Base-by-base conservation (phyloP, 2,329 filamentous ascomycete genomes). In the Trichoderma sp. region DNA sequence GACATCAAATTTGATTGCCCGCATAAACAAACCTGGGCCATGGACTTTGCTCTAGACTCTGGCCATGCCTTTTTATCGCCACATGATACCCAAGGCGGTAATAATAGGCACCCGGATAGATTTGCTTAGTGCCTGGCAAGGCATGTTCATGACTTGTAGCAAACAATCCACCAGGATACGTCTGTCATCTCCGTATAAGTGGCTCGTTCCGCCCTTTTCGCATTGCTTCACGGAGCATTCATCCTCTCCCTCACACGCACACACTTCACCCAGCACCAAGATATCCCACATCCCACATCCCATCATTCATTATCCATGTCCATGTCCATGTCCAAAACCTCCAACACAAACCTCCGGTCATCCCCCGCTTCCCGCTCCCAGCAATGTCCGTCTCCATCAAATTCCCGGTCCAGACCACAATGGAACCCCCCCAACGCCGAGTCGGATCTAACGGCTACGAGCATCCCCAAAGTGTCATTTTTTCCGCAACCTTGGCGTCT, bases 361-460 rank as follows among this genome's bases (percentile, higher is more conserved):
- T 32, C 29, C 37, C 39, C 57, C 42, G 19, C 42, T 60, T 22
- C 57, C 39, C n/a, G 12, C 57, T 45, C 29, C 52, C 9, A 19
- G 13, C n/a, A 7, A 12, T n/a, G 17, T 19, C 52, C 37, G 19
- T 70, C 65, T 52, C 50, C 58, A 68, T 70, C 70, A n/a, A n/a
- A 68, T 67, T 61, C 66, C 63, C 70, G 73, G 71, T 75, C 74
- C 72, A 75, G 74, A 73, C 73, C 73, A 37, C 68, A 45, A 73
- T 74, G 54, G 74, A 65, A 74, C 74, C 69, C 72, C 68, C 70
- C 70, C 67, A 39, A 32, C 58, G 53, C 48, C 66, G n/a, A n/a
- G 63, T 25, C 52, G 52, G 52, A 34, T 60, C 27, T 48, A 69
- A 67, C 61, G 54, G 67, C 60, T 61, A 45, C 64, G 27, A 48